Evolutionary conservation across 1,284 basidiomycete species (phyloP), one percentile per base, ranked within the genome.

Genomic region (Ceratobasidium theobromae): DNA sequence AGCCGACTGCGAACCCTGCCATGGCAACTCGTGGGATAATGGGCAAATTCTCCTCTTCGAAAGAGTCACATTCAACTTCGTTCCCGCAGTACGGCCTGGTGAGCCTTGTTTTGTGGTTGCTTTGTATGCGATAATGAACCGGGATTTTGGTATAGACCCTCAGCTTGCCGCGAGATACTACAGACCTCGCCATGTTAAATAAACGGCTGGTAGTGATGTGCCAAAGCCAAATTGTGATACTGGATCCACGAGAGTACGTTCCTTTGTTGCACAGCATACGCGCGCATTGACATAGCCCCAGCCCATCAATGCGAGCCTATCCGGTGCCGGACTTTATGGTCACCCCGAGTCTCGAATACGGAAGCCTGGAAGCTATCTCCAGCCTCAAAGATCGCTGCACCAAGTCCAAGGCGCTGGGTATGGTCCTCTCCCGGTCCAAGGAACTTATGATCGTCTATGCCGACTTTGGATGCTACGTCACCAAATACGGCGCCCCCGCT

Each of bases 381-480:
- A 74, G 75, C 21, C 80, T 92, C 55, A 91, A 88, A 76, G 72
- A 74, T 11, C 82, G 81, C n/a, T 80, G 86, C 58, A 82, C 86
- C 30, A 73, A 73, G 23, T 78, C 83, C n/a, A 86, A 80, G 70
- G 82, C 87, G 1, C 78, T 92, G 4, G 90, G 89, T 11, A 75
- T 91, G 41, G 78, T 88, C 3, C 82, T 83, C 46, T 80, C 82
- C n/a, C 79, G 82, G 33, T 73, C 76, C 9, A 75, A 76, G 12
- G 87, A 91, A 72, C 76, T 88, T 23, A 76, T 92, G 67, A 82
- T 91, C 21, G 73, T 92, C 18, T 92, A 87, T 69, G 87, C 69
- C 80, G 80, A 79, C 30, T 73, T 90, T 40, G 90, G 88, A 12
- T 89, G 84, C 71, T 91, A 88, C 74, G 83, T 91, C 71, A 82